phyloP scores from a whole-genome alignment of 2,329 filamentous ascomycete genomes.

The Paraphoma chrysanthemicola region DNA sequence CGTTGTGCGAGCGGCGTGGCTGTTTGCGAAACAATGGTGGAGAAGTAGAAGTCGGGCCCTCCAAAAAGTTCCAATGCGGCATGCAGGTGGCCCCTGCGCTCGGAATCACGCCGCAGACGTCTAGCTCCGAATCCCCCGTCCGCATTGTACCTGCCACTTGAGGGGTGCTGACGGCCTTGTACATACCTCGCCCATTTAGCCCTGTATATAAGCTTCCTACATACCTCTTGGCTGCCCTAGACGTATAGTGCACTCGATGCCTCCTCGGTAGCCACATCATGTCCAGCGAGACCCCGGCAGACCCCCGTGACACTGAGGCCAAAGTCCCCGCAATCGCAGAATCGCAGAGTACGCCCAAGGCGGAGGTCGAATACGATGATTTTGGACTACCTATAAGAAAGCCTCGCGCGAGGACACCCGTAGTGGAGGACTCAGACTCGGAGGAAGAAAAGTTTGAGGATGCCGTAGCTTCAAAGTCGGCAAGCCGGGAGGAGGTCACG shows the following conservation, averaged over 20 bases:
- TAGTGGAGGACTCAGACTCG: constrained; percentile 34
- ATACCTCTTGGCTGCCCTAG: neutral
- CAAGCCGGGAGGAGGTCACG: constrained; percentile 33
- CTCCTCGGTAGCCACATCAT: constrained; percentile 26
- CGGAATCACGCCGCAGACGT: constrained; percentile 5
- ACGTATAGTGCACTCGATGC: constrained; percentile 6
- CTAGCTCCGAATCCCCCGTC: constrained; percentile 10
- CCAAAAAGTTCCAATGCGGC: constrained; percentile 12
- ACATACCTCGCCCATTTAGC: constrained; percentile 1
- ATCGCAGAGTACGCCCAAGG: constrained; percentile 12
- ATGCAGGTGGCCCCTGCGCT: constrained; percentile 1
- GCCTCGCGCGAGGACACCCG: constrained; percentile 40
- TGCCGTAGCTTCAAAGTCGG: constrained; percentile 30
- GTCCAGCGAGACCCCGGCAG: constrained; percentile 38
- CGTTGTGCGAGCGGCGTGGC: constrained; percentile 8
- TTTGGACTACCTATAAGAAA: constrained; percentile 72
- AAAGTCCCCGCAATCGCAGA: constrained; percentile 20
- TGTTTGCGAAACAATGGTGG: constrained; percentile 1
- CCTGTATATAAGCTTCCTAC: constrained; percentile 7
- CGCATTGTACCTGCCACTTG: constrained; percentile 1
- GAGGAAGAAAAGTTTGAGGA: constrained; percentile 38
- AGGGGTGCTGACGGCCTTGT: constrained; percentile 1
- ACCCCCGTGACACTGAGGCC: constrained; percentile 33
- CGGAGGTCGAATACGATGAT: constrained; percentile 66
- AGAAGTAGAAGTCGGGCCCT: constrained; percentile 9